Conservation (phyloP, 2,329 filamentous ascomycete species). For the Herpotrichia juniperi region DNA sequence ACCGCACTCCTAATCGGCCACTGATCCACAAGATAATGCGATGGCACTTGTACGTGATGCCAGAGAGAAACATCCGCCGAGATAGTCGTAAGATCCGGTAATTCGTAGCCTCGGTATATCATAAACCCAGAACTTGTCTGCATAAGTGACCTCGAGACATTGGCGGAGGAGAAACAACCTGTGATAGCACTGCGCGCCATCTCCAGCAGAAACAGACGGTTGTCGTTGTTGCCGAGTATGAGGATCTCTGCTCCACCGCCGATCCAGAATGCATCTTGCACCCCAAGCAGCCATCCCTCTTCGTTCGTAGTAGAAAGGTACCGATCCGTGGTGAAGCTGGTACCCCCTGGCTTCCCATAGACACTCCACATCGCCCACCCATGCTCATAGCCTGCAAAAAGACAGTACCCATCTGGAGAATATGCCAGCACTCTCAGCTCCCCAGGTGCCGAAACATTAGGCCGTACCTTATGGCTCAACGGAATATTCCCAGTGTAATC, state of each 20-base stretch:
- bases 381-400: constrained; percentile 90
- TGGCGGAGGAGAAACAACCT: constrained; percentile 88
- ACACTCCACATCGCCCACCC: constrained; percentile 98
- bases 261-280: constrained; percentile 82
- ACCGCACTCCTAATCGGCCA: constrained; percentile 91
- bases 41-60: constrained; percentile 88
- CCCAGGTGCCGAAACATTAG: constrained; percentile 75
- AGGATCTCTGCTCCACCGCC: constrained; percentile 87
- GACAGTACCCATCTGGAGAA: constrained; percentile 93
- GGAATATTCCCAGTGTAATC: constrained; percentile 95
- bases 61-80: constrained; percentile 93
- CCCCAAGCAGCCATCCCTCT: constrained; percentile 84
- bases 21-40: constrained; percentile 84
- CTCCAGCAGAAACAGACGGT: constrained; percentile 84
- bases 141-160: constrained; percentile 82
- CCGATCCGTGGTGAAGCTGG: constrained; percentile 77
- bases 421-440: constrained; percentile 77
- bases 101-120: constrained; percentile 91
- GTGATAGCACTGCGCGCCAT: constrained; percentile 94
- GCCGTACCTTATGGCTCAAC: constrained; percentile 76
- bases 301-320: constrained; percentile 68
- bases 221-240: constrained; percentile 71
- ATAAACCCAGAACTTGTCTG: constrained; percentile 89
- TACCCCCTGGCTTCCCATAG: constrained; percentile 87
- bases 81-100: constrained; percentile 87